Evolutionary conservation across 2,329 filamentous ascomycete genomes (phyloP).

Genomic region (Tolypocladium album): DNA sequence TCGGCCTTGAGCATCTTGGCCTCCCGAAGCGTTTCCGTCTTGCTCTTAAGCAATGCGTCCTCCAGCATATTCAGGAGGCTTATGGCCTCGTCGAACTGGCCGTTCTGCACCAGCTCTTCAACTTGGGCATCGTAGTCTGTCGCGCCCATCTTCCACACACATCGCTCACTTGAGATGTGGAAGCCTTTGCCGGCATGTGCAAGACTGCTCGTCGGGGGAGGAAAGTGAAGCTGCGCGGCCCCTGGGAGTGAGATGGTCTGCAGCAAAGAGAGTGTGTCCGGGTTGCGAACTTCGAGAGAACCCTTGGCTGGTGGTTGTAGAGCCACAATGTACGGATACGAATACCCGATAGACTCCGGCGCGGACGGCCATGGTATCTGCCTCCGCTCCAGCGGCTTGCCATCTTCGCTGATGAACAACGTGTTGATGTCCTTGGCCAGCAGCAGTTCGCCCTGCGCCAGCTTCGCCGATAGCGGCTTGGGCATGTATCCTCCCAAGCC

Average conservation of each 20-base stretch:
- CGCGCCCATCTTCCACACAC: constrained; percentile 92
- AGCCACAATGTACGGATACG: constrained; percentile 88
- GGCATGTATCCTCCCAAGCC: constrained; percentile 86
- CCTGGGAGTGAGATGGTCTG: constrained; percentile 76
- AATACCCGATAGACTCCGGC: constrained; percentile 88
- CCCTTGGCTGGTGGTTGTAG: constrained; percentile 77
- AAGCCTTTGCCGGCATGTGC: constrained; percentile 95
- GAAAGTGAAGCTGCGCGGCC: constrained; percentile 79
- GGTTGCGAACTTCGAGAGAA: constrained; percentile 81
- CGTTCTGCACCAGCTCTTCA: constrained; percentile 63
- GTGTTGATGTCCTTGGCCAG: constrained; percentile 98
- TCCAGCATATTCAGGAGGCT: constrained; percentile 84
- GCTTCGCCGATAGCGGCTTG: constrained; percentile 73
- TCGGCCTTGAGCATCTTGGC: constrained; percentile 91
- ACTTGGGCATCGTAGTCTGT: constrained; percentile 87
- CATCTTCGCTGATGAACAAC: constrained; percentile 76
- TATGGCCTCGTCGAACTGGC: constrained; percentile 80
- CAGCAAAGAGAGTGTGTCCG: constrained; percentile 78
- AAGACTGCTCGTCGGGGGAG: constrained; percentile 85
- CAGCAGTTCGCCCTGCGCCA: constrained; percentile 75
- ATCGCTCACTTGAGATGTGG: constrained; percentile 80
- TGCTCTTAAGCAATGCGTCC: constrained; percentile 78
- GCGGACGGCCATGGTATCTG: constrained; percentile 89
- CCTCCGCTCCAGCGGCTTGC: constrained; percentile 68
- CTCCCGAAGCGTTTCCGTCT: constrained; percentile 67